These are phyloP conservation scores for Heterobasidion occidentale DNA, from an alignment of 1,284 basidiomycete genomes.

Conservation along the genomic window DNA sequence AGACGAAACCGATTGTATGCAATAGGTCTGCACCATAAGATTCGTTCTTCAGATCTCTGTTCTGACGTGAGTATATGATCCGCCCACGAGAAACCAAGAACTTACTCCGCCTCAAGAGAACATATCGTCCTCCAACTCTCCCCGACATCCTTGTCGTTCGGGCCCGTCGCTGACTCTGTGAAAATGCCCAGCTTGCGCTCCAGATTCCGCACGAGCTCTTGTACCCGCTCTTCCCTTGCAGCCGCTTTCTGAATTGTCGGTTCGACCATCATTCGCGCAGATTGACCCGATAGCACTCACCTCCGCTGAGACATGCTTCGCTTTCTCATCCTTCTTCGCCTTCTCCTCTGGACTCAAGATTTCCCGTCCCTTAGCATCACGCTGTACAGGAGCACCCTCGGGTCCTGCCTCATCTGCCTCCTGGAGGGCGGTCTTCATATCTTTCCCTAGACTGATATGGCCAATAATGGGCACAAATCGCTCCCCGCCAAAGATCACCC, in stretches of 20 bases:
- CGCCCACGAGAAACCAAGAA: slow-evolving; percentile 5
- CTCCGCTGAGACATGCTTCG: slow-evolving; percentile 61
- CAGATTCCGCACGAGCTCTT: slow-evolving; percentile 79
- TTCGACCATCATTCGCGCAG: slow-evolving; percentile 7
- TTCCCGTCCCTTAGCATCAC: slow-evolving; percentile 62
- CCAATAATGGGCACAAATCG: slow-evolving; percentile 80
- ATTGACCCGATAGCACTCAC: slow-evolving; percentile 23
- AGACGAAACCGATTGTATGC: slow-evolving; percentile 88
- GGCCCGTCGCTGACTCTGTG: slow-evolving; percentile 80
- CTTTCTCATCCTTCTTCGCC: slow-evolving; percentile 72
- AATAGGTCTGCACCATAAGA: slow-evolving; percentile 92
- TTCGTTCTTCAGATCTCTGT: slow-evolving; percentile 60
- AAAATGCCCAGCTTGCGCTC: slow-evolving; percentile 88
- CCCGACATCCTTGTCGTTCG: slow-evolving; percentile 64
- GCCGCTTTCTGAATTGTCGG: slow-evolving; percentile 59
- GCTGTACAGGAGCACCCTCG: slow-evolving; percentile 25
- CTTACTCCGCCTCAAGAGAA: slow-evolving; percentile 76
- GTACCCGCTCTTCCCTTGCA: slow-evolving; percentile 71
- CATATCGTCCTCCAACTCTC: slow-evolving; percentile 73
- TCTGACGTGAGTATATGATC: too few species aligned
- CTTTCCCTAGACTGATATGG: slow-evolving; percentile 77
- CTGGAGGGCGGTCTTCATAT: slow-evolving; percentile 98
- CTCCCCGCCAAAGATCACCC: slow-evolving; percentile 88
- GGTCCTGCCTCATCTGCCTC: slow-evolving; percentile 71
- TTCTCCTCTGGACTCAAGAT: slow-evolving; percentile 80